Percentiles rank a stretch among this genome's conserved stretches.
Evolutionary conservation across 2,329 filamentous ascomycete genomes (phyloP).

Genomic region (Neodidymelliopsis sp.): DNA sequence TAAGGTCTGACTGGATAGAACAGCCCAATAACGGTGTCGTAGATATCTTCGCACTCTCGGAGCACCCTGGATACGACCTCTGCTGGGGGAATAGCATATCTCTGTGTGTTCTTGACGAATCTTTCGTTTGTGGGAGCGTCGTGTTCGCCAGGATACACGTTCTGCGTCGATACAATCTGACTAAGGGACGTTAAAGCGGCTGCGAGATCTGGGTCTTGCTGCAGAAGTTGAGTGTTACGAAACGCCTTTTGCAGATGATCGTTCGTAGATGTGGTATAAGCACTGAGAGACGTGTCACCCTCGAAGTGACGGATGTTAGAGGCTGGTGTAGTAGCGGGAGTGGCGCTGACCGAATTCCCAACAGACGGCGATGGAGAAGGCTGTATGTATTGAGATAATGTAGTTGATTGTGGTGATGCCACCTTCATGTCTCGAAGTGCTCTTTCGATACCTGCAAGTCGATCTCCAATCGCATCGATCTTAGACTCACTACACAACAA

Average conservation of each 20-base stretch:
- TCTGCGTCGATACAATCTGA: conserved; percentile 16
- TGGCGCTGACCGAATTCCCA: conserved; percentile 44
- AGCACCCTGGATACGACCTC: conserved; percentile 17
- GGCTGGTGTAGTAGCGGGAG: conserved; percentile 28
- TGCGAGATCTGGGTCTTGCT: conserved; percentile 17
- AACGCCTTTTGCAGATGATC: conserved; percentile 14
- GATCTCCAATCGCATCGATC: conserved; percentile 46
- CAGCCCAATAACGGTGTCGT: conserved; percentile 10
- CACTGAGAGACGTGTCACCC: conserved; percentile 15
- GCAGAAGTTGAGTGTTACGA: conserved; percentile 12
- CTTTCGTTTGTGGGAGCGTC: background rate
- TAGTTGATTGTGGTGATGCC: background rate
- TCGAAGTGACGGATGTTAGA: conserved; percentile 38
- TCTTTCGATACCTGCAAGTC: conserved; percentile 38
- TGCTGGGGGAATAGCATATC: conserved; percentile 12
- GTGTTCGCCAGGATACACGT: conserved; percentile 9
- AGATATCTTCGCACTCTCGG: conserved; percentile 14
- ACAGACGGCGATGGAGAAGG: conserved; percentile 1
- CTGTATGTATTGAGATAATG: background rate
- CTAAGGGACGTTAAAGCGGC: conserved; percentile 18
- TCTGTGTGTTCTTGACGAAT: background rate
- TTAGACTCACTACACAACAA: conserved; percentile 44
- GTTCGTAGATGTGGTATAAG: conserved; percentile 15
- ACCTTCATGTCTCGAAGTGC: conserved; percentile 23
- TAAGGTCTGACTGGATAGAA: conserved; percentile 19